phyloP scores from a whole-genome alignment of 306 rosid species.

The Vigna reflexopilosa region DNA sequence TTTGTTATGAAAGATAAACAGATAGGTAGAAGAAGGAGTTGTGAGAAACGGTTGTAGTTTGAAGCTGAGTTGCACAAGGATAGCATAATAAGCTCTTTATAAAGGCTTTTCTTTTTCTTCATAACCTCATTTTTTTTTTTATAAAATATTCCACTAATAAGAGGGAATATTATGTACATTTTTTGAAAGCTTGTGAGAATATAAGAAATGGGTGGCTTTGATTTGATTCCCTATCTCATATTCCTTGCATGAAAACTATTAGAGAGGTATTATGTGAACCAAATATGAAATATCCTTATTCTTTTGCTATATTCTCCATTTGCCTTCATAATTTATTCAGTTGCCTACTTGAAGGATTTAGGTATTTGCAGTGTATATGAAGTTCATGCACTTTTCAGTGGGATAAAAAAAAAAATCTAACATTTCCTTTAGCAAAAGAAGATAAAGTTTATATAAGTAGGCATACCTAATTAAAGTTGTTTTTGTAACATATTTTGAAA shows the following conservation, averaged over 20 bases:
- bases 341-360: conserved; percentile 2
- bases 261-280: conserved; percentile 9
- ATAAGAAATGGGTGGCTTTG: conserved; percentile 55
- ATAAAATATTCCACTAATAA: too few relatives aligned
- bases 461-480: conserved; percentile 9
- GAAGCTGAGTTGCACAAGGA: conserved; percentile 36
- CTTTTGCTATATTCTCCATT: conserved; percentile 47
- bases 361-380: background rate
- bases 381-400: background rate
- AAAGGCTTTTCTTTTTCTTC: conserved; percentile 35
- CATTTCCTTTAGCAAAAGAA: too few relatives aligned
- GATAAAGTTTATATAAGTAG: too few relatives aligned
- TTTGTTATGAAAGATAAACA: background rate
- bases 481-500: background rate
- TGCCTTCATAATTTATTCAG: conserved; percentile 29
- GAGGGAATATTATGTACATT: background rate
- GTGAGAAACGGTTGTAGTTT: background rate
- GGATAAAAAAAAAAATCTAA: too few relatives aligned
- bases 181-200: conserved; percentile 34
- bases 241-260: conserved; percentile 37
- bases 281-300: conserved; percentile 53
- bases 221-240: conserved; percentile 54
- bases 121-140: background rate
- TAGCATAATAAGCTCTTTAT: conserved; percentile 25
- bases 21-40: conserved; percentile 28